Base-by-base conservation (phyloP, 257 asterid species). In the Coffea eugenioides region DNA sequence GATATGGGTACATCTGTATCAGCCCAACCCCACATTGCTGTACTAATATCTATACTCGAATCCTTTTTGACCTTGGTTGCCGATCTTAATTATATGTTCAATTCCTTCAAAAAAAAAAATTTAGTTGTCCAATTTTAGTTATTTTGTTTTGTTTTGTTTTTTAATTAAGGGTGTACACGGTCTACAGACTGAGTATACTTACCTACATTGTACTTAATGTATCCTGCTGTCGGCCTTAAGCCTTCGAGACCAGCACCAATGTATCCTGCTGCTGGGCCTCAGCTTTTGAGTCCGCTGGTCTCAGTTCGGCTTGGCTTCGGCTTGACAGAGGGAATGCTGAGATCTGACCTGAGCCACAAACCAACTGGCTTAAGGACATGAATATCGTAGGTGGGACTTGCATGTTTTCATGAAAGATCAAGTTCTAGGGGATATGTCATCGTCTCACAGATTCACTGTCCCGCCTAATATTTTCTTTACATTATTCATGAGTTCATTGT, bases 331-430 rank as follows among this genome's bases (percentile, higher is more conserved):
- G 43, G 43, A 39, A 39, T 39, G 3, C 5, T 3, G 43, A 39
- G 43, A 39, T 4, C 43, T 39, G 5, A 39, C 16, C 21, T 31
- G 45, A 65, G 43, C 21, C 23, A 20, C 18, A 13, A 65, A 21
- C 70, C 43, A 31, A 43, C 70, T 21, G 70, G 39, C 70, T 65
- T 13, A 65, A 13, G 70, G 13, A 61, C 77, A 72, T 25, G 77
- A 45, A 46, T 57, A 79, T 79, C 77, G n/a, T 16, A 62, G 45
- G 82, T 79, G 82, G 82, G 78, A 46, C 82, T 72, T 61, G 43
- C 4, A 62, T 71, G 73, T 59, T 45, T 6, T 43, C 54, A 62
- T 14, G 62, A 72, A 48, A 45, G 20, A 71, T 71, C 73, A 9
- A 61, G 16, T 20, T 71, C 49, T 49, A 27, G 51, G 71, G 61